A percentile compares a stretch with the other conserved stretches of the same genome.
Evolutionary conservation across 2,329 filamentous ascomycete genomes (phyloP).

Genomic region (Reticulascus tulasneorum): DNA sequence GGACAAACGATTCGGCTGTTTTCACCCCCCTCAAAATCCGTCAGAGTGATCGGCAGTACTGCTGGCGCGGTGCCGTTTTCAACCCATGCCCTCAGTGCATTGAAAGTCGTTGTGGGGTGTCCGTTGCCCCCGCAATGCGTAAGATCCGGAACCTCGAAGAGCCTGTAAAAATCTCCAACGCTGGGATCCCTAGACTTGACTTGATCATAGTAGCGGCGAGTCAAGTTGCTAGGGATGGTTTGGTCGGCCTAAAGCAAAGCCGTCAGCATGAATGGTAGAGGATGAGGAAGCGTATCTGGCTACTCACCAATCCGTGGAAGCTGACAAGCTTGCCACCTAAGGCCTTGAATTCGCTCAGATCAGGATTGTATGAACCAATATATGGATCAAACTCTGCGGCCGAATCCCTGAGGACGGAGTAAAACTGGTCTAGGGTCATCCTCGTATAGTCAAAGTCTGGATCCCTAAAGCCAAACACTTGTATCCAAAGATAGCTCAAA

Average conservation of each 20-base stretch:
- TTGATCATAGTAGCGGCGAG: slow-evolving; percentile 22
- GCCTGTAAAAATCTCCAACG: slow-evolving; percentile 3
- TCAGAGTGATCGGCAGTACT: neutral
- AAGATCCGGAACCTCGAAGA: slow-evolving; percentile 8
- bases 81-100: slow-evolving; percentile 12
- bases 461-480: slow-evolving; percentile 24
- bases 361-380: slow-evolving; percentile 24
- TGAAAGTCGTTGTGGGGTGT: slow-evolving; percentile 5
- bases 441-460: slow-evolving; percentile 18
- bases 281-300: neutral
- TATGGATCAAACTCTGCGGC: too few species aligned
- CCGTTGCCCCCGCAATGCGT: slow-evolving; percentile 9
- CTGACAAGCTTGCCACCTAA: slow-evolving; percentile 36
- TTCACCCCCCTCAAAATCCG: neutral
- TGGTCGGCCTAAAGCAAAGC: slow-evolving; percentile 31
- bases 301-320: slow-evolving; percentile 31
- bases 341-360: slow-evolving; percentile 22
- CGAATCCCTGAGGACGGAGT: too few species aligned
- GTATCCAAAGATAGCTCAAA: too few species aligned
- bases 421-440: slow-evolving; percentile 11
- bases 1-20: slow-evolving; percentile 31
- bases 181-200: neutral
- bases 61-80: slow-evolving; percentile 15
- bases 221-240: slow-evolving; percentile 26
- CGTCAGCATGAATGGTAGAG: neutral